phyloP scores from a whole-genome alignment of 2,329 filamentous ascomycete genomes.

The Calonectria pteridis region DNA sequence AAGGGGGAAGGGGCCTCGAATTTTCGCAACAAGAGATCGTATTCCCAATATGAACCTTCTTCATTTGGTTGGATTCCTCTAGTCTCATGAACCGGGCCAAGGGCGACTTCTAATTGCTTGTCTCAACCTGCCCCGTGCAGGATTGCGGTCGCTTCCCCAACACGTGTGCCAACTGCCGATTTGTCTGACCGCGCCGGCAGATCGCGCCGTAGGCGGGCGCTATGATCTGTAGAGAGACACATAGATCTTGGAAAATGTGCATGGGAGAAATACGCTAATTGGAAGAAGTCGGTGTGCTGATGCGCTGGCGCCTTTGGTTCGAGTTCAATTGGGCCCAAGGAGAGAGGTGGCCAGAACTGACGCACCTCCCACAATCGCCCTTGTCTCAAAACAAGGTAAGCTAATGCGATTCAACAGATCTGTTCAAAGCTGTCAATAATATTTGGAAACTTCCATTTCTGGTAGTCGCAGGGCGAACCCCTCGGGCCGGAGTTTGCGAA shows the following conservation, averaged over 20 bases:
- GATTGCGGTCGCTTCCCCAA: not conserved
- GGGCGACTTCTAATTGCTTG: not conserved
- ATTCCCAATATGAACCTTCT: not conserved
- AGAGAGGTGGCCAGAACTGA: not conserved
- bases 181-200: not conserved
- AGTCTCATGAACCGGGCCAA: no score
- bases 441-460: not conserved
- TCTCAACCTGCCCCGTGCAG: not conserved
- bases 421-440: not conserved
- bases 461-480: not conserved
- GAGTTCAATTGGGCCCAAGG: not conserved
- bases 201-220: not conserved
- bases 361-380: not conserved
- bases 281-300: not conserved
- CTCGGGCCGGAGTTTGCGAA: not conserved
- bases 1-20: not conserved
- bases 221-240: not conserved
- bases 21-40: not conserved
- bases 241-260: not conserved
- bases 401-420: not conserved
- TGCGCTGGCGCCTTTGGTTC: not conserved
- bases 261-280: not conserved
- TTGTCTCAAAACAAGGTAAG: not conserved
- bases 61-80: slow-evolving; percentile 1
- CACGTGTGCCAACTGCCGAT: not conserved